Percentiles rank a stretch among this genome's conserved stretches.
Conservation (phyloP, 805 yeast genomes). For the Scheffersomyces ergatensis region DNA sequence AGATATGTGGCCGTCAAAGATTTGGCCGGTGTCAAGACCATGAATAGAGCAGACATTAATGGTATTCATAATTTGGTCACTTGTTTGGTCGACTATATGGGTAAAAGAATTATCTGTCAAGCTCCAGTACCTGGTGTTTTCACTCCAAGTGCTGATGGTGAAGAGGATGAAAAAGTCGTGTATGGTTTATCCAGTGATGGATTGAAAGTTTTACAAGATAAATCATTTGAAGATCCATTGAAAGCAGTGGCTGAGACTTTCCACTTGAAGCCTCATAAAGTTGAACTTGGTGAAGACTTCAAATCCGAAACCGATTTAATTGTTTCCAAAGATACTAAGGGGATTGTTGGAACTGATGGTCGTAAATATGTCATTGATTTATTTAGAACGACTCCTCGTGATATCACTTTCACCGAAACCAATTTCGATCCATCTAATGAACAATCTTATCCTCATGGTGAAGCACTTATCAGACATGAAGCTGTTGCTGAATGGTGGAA, state of each 20-base stretch:
- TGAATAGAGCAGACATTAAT: conserved; percentile 62
- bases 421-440: conserved; percentile 37
- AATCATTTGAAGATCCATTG: conserved; percentile 54
- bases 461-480: conserved; percentile 77
- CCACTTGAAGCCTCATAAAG: conserved; percentile 72
- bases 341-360: conserved; percentile 80
- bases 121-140: conserved; percentile 95
- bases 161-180: conserved; percentile 52
- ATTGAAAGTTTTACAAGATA: conserved; percentile 46
- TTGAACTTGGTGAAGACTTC: conserved; percentile 46
- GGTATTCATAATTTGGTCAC: conserved; percentile 75
- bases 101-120: conserved; percentile 85
- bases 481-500: conserved; percentile 92
- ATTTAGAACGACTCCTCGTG: conserved; percentile 81
- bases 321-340: conserved; percentile 79
- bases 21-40: conserved; percentile 62
- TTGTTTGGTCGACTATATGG: conserved; percentile 85
- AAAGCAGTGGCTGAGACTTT: conserved; percentile 65
- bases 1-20: conserved; percentile 79
- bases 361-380: conserved; percentile 83
- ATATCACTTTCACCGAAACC: conserved; percentile 70
- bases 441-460: conserved; percentile 74
- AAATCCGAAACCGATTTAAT: conserved; percentile 46
- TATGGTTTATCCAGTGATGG: conserved; percentile 75
- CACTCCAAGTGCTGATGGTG: conserved; percentile 33